phyloP scores from a whole-genome alignment of 1,284 basidiomycete species.

The Sanghuangporus sanghuang region DNA sequence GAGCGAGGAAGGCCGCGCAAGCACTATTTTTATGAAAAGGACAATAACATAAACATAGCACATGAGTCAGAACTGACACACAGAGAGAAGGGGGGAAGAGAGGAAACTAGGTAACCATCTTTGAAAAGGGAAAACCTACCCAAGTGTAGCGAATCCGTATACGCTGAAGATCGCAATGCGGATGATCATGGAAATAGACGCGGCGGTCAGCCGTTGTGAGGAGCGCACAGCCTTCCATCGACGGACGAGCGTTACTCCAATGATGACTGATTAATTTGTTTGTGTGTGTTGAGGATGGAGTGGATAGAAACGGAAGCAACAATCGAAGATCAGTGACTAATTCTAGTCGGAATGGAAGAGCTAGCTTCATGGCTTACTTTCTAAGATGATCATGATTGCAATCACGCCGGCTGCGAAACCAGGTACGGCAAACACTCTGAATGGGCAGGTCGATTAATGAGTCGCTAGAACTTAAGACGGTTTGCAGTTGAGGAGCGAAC shows the following conservation, averaged over 20 bases:
- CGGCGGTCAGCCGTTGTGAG: constrained; percentile 1
- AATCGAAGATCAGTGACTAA: background rate
- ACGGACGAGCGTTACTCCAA: constrained; percentile 10
- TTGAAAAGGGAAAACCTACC: constrained; percentile 1
- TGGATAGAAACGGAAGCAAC: background rate
- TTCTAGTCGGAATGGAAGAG: background rate
- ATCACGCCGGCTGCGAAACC: constrained; percentile 15
- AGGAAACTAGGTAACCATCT: background rate
- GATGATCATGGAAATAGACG: constrained; percentile 13
- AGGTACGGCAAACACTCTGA: constrained; percentile 6
- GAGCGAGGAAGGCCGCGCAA: constrained; percentile 15
- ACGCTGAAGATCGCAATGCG: constrained; percentile 15
- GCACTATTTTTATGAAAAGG: background rate
- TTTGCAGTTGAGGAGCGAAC: background rate
- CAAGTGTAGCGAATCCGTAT: constrained; percentile 12
- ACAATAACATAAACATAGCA: background rate
- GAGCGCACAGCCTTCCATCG: constrained; percentile 9
- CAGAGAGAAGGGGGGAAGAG: too few relatives aligned
- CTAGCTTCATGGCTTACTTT: background rate
- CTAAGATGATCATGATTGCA: constrained; percentile 14
- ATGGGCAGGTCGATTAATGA: too few relatives aligned
- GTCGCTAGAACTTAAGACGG: background rate
- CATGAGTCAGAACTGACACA: background rate
- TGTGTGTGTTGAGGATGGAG: background rate
- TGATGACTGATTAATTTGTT: background rate